phyloP scores from a whole-genome alignment of 352 stramenopile genomes.

The Elongisporangium prolatum region DNA sequence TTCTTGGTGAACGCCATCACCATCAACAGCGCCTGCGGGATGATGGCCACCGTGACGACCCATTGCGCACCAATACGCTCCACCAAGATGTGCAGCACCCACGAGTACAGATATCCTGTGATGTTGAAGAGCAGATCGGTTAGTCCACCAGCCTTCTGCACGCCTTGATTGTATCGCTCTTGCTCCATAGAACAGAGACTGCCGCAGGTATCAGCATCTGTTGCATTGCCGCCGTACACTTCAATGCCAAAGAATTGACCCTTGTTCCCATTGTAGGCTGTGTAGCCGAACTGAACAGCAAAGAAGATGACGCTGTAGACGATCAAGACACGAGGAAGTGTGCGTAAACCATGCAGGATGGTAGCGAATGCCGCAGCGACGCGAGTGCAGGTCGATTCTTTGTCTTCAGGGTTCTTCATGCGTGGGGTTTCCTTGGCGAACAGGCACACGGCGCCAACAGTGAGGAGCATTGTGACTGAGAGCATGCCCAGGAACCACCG shows the following conservation, averaged over 20 bases:
- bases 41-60: conserved; percentile 31
- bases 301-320: conserved; percentile 57
- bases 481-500: conserved; percentile 71
- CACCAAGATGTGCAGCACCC: conserved; percentile 41
- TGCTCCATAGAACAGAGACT: conserved; percentile 24
- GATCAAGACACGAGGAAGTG: conserved; percentile 27
- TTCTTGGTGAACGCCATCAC: conserved; percentile 45
- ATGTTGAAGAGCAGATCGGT: conserved; percentile 54
- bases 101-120: conserved; percentile 44
- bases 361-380: conserved; percentile 34
- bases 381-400: conserved; percentile 14
- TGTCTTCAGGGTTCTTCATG: conserved; percentile 10
- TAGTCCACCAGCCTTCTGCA: conserved; percentile 40
- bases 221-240: conserved; percentile 43
- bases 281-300: conserved; percentile 51
- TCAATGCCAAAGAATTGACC: conserved; percentile 60
- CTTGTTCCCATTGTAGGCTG: conserved; percentile 61
- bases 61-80: conserved; percentile 30
- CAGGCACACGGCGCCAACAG: conserved; percentile 41
- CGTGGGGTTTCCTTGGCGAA: conserved; percentile 44
- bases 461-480: conserved; percentile 55
- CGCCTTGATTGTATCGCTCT: conserved; percentile 44
- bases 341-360: conserved; percentile 39
- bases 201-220: conserved; percentile 35
- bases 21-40: conserved; percentile 49